Evolutionary conservation across 129 eudicot genomes (phyloP), one percentile per base, ranked within the genome.

Genomic region (Pseudognaphalium luteoalbum): DNA sequence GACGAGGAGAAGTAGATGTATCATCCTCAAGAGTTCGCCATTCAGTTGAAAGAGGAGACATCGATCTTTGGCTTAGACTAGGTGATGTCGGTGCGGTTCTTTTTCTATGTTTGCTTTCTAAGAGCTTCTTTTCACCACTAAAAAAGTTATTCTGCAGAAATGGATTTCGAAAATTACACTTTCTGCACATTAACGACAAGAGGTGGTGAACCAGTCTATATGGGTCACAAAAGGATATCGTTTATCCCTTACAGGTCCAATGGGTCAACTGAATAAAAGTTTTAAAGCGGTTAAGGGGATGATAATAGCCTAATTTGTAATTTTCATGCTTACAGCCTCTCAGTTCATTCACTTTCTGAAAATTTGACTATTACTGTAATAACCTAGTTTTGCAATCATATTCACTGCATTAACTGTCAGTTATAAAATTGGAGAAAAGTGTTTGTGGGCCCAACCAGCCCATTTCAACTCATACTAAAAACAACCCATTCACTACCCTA

Each of bases 111-210:
- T 86, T 75, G 72, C 59, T 84, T 80, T 83, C 96, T 56, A 84
- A 75, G 63, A 84, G 86, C 80, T 81, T 88, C 69, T 91, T 94
- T 83, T 83, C 96, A 7, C 87, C 84, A 74, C 47, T 34, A 50
- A 91, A 94, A 78, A 81, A 94, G 66, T 83, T 86, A 29, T 78
- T 93, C 98, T 94, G 77, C 73, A 74, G 25, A 79, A 4, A 73
- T 56, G 42, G 4, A 3, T 21, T 37, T 44, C 50, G 61, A 28
- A 21, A 70, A 63, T 44, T 65, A 77, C 59, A 39, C 73, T 33
- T 50, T 51, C 28, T 32, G 60, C 16, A n/a, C 41, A 44, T 71
- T 61, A 71, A 61, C 19, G 25, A 5, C 12, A 8, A 68, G n/a
- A 21, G 21, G 33, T 69, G 21, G 58, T 21, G 50, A 34, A 42